Evolutionary conservation across 1,139 yeast species (phyloP), one percentile per base, ranked within the genome.

Genomic region (Hemisphaericaspora lyxosophila): DNA sequence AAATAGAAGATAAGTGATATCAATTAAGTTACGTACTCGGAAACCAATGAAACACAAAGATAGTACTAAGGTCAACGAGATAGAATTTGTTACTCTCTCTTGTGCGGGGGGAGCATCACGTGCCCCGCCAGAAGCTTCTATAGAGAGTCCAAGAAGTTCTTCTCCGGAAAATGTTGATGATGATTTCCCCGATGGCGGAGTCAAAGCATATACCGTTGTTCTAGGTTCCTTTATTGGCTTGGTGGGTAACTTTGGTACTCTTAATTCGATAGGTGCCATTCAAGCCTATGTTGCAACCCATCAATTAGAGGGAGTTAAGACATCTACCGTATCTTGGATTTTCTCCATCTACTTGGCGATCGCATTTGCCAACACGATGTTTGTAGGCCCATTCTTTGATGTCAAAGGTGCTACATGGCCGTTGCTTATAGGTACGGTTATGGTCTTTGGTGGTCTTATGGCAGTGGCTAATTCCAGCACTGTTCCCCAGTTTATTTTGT

Each of bases 301-400:
- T 46, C 70, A 64, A 43, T 49, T 65, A 33, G 53, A 53, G 2
- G 46, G 43, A 23, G 51, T 52, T 7, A 19, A 40, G 20, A 43
- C 55, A 4, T 45, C 54, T 7, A 48, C 56, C 2, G 36, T 52
- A 14, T 60, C 70, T 5, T 67, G 73, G 73, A 60, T 67, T 20
- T 67, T 67, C 38, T 64, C 72, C 16, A 54, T 67, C 26, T 65
- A 62, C 42, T 46, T 63, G 40, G 56, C 60, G 17, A 45, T 67
- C 17, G 49, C 66, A 20, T 66, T 60, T 41, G 55, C 60, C 5
- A 50, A 58, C 16, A 67, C 70, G 2, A 52, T 66, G 13, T 34
- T 67, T 17, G 60, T 57, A 7, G 73, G 73, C 0, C 72, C 71
- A 4, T 47, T 62, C 16, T 67, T 67, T 45, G 73, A 66, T 41